These are phyloP conservation scores for Colletotrichum sojae DNA, from an alignment of 2,329 filamentous ascomycete genomes.

Conservation along the genomic window DNA sequence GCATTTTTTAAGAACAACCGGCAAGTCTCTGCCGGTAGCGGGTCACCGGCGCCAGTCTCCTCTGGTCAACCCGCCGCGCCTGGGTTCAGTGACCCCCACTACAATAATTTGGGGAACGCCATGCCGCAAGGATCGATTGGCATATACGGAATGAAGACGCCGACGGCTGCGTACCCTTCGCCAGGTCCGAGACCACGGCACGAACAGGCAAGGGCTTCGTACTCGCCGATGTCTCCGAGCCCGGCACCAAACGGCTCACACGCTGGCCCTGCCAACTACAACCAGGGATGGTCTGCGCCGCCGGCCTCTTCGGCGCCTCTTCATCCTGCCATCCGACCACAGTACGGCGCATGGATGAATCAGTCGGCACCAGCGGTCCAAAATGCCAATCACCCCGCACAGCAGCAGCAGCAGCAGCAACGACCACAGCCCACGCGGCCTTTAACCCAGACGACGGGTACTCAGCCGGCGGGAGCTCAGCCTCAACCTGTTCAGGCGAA, in stretches of 20 bases:
- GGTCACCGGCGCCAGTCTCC: conserved; percentile 30
- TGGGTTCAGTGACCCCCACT: conserved; percentile 24
- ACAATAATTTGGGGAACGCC: conserved; percentile 28
- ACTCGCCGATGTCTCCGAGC: conserved; percentile 40
- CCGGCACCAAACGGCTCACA: conserved; percentile 25
- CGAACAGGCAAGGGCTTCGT: conserved; percentile 12
- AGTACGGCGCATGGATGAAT: conserved; percentile 44
- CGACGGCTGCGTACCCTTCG: conserved; percentile 36
- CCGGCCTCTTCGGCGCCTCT: conserved; percentile 44
- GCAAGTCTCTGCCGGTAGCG: conserved; percentile 40
- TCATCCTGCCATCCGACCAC: conserved; percentile 56
- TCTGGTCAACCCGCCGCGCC: conserved; percentile 4
- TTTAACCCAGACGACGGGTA: neutral
- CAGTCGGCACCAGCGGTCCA: conserved; percentile 20
- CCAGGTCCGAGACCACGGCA: conserved; percentile 26
- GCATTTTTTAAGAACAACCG: conserved; percentile 49
- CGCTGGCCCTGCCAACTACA: conserved; percentile 33
- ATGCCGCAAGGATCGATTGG: conserved; percentile 34
- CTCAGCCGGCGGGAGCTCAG: neutral
- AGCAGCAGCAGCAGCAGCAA: conserved; percentile 30
- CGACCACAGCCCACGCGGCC: neutral
- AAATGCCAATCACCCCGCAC: conserved; percentile 36
- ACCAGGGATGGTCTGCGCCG: conserved; percentile 32
- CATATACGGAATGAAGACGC: conserved; percentile 40
- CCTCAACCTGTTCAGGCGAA: conserved; percentile 14